Base-by-base conservation (phyloP, 371 early-diverging fungal genomes). In the Rhizopus microsporus region DNA sequence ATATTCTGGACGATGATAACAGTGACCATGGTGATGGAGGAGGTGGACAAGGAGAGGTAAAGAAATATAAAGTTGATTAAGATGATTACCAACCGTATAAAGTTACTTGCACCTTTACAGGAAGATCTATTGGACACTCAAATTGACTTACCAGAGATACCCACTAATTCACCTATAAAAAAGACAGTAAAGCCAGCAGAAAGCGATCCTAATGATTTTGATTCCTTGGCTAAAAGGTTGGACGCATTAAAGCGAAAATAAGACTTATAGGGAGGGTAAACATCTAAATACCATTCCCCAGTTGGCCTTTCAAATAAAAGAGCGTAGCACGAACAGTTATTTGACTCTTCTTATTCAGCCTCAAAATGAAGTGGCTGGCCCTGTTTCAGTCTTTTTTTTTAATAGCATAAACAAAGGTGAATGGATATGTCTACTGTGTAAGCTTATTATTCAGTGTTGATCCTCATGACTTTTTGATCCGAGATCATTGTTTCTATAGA, bases 221-320 rank as follows among this genome's bases (percentile, higher is more conserved):
- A 92, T 61, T 87, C 88, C 10, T 69, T 92, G 10, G 80, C 88
- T 8, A 80, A 65, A 59, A 75, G 92, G 30, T 83, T 92, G 16
- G 89, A 90, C 52, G 92, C 90, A 13, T 71, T 92, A 54, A 91
- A 89, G 61, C 68, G 71, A 16, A 71, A 64, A 57, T 61, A 58
- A 57, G 39, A 37, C 23, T 23, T 12, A 44, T 35, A 56, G 16
- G 46, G 4, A 49, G n/a, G 12, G 35, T 13, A 34, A 49, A 23
- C 23, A 23, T 23, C 23, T 34, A 32, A 13, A 32, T 31, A 0
- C n/a, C 43, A 15, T 42, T 42, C 16, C 43, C 23, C 23, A 23
- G 23, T 2, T 23, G 23, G 23, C 23, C 23, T 1, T 23, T 23
- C 23, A 23, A 23, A 23, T 23, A 23, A 23, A 23, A 23, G 23